These are phyloP conservation scores for Russula virescens DNA, from an alignment of 768 basidiomycete species.

Conservation along the genomic window DNA sequence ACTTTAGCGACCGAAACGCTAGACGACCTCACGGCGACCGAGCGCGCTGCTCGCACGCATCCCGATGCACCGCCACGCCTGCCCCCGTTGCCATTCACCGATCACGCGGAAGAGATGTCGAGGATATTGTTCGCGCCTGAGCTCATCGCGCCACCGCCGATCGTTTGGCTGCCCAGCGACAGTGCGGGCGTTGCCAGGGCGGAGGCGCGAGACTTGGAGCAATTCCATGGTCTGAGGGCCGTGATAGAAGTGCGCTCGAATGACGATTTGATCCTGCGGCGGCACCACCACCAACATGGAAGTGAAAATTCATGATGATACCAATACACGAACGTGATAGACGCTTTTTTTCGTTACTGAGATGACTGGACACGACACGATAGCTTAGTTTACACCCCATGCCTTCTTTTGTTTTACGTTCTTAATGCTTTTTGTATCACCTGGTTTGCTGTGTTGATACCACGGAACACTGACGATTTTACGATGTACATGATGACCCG, in stretches of 20 bases:
- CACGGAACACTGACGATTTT: neutral
- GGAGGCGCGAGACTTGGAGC: conserved; percentile 70
- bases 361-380: conserved; percentile 12
- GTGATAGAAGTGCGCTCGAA: conserved; percentile 60
- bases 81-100: conserved; percentile 61
- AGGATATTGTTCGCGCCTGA: conserved; percentile 79
- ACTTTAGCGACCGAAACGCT: conserved; percentile 61
- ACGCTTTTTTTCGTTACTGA: neutral
- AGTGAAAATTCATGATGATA: conserved; percentile 1
- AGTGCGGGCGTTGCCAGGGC: conserved; percentile 64
- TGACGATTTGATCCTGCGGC: conserved; percentile 44
- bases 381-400: conserved; percentile 12
- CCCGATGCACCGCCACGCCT: conserved; percentile 72
- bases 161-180: conserved; percentile 85
- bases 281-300: conserved; percentile 25
- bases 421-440: conserved; percentile 1
- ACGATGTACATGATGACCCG: neutral
- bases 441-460: neutral
- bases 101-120: conserved; percentile 72
- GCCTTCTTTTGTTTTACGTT: conserved; percentile 4
- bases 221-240: conserved; percentile 64
- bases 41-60: conserved; percentile 70
- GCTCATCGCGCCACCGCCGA: conserved; percentile 67
- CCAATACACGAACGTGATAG: neutral
- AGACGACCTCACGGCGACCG: conserved; percentile 77